These are phyloP conservation scores for Naganishia sp. DNA, from an alignment of 1,284 basidiomycete species.

Conservation along the genomic window DNA sequence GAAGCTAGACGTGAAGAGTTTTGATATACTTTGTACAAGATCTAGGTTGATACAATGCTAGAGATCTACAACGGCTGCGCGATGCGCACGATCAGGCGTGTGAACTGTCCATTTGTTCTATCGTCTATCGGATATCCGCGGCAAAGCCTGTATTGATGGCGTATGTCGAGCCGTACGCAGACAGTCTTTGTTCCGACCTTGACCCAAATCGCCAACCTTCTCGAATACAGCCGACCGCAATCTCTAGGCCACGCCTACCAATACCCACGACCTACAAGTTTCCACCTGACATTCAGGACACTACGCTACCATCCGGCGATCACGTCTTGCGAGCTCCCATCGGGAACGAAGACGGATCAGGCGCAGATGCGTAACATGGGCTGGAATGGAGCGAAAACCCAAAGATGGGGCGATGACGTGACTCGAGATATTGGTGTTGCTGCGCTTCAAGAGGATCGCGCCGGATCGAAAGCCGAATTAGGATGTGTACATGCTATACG, in stretches of 20 bases:
- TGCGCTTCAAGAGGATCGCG: too few species aligned
- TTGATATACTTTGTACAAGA: constrained; percentile 9
- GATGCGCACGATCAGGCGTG: constrained; percentile 3
- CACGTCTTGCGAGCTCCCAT: constrained; percentile 23
- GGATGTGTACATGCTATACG: too few species aligned
- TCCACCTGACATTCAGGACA: background rate
- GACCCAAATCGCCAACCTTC: too few species aligned
- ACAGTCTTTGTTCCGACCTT: too few species aligned
- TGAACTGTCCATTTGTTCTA: constrained; percentile 22
- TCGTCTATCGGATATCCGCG: constrained; percentile 7
- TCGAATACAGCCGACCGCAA: too few species aligned
- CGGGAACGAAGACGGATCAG: constrained; percentile 21
- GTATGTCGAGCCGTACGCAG: background rate
- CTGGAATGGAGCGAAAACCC: background rate
- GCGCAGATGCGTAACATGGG: constrained; percentile 14
- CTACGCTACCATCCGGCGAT: constrained; percentile 7
- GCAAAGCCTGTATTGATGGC: background rate
- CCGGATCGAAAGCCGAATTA: background rate
- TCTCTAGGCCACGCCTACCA: too few species aligned
- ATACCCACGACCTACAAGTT: too few species aligned
- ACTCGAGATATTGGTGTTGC: background rate
- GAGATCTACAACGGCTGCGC: constrained; percentile 6
- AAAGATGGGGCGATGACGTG: background rate
- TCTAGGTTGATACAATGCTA: constrained; percentile 4
- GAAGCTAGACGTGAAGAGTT: constrained; percentile 23